These are phyloP conservation scores for Hippophae tibetana DNA, from an alignment of 306 rosid genomes.

Conservation along the genomic window DNA sequence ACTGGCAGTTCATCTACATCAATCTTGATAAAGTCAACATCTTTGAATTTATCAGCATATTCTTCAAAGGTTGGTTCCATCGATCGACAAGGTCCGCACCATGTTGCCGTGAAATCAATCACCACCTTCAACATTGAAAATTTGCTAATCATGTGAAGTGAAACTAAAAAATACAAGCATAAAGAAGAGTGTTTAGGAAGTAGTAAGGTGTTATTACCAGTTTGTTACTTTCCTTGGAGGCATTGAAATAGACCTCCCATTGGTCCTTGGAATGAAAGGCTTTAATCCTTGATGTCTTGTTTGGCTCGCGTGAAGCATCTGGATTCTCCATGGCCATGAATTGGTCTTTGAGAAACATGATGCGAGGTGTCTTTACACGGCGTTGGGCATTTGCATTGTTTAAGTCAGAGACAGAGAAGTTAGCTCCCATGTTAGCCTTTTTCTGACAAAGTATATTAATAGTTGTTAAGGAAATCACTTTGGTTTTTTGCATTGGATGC, in stretches of 20 bases:
- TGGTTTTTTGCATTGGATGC: too few species aligned
- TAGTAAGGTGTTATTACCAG: slow-evolving; percentile 27
- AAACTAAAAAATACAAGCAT: not conserved
- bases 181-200: not conserved
- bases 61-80: too few species aligned
- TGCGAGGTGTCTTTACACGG: too few species aligned
- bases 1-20: slow-evolving; percentile 52
- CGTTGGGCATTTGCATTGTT: too few species aligned
- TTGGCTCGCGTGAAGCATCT: slow-evolving; percentile 1
- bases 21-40: slow-evolving; percentile 50
- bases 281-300: slow-evolving; percentile 19
- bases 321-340: too few species aligned
- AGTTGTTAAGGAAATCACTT: too few species aligned
- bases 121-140: not conserved
- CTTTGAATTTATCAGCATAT: slow-evolving; percentile 25
- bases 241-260: slow-evolving; percentile 46
- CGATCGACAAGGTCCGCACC: slow-evolving; percentile 13
- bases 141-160: not conserved
- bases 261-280: slow-evolving; percentile 30
- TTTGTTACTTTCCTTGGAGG: slow-evolving; percentile 34
- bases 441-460: too few species aligned
- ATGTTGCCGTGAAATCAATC: slow-evolving; percentile 42
- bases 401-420: too few species aligned
- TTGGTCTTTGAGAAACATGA: too few species aligned
- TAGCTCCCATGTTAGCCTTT: too few species aligned